Evolutionary conservation across 2,329 filamentous ascomycete genomes (phyloP).

Genomic region (Colletotrichum lentis): DNA sequence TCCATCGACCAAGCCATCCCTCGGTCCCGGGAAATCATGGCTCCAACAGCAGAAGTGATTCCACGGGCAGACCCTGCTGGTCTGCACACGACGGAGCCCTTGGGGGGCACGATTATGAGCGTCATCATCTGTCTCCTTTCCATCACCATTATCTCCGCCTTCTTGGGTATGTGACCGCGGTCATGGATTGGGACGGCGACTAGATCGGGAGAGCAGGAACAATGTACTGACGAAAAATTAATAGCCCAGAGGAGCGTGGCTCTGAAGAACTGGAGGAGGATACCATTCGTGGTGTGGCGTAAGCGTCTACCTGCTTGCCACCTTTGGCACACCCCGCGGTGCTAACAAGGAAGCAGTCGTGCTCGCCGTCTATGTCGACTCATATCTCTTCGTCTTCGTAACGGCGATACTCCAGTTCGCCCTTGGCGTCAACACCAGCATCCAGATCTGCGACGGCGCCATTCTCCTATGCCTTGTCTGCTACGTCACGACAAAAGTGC

Average conservation of each 20-base stretch:
- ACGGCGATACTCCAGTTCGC: constrained; percentile 66
- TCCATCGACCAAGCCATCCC: constrained; percentile 2
- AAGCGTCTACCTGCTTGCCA: constrained; percentile 36
- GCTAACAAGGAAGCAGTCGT: constrained; percentile 56
- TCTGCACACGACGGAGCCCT: constrained; percentile 42
- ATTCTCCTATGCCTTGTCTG: constrained; percentile 68
- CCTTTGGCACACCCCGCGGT: background rate
- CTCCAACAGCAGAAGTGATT: constrained; percentile 14
- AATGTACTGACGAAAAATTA: constrained; percentile 27
- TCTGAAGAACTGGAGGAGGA: constrained; percentile 51
- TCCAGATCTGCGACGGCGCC: constrained; percentile 62
- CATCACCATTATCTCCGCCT: constrained; percentile 48
- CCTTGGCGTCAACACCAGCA: constrained; percentile 62
- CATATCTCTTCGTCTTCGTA: constrained; percentile 66
- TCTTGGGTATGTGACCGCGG: constrained; percentile 46
- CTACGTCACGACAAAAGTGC: constrained; percentile 70
- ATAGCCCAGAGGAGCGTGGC: constrained; percentile 50
- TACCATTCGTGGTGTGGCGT: constrained; percentile 57
- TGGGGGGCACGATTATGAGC: constrained; percentile 48
- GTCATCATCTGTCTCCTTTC: constrained; percentile 49
- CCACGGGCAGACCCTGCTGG: constrained; percentile 11
- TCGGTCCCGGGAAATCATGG: constrained; percentile 28
- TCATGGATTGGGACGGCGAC: background rate
- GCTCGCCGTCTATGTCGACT: constrained; percentile 67
- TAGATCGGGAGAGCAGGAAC: background rate